Conservation (phyloP, 2,329 filamentous ascomycete species). For the Microdochium paspali region DNA sequence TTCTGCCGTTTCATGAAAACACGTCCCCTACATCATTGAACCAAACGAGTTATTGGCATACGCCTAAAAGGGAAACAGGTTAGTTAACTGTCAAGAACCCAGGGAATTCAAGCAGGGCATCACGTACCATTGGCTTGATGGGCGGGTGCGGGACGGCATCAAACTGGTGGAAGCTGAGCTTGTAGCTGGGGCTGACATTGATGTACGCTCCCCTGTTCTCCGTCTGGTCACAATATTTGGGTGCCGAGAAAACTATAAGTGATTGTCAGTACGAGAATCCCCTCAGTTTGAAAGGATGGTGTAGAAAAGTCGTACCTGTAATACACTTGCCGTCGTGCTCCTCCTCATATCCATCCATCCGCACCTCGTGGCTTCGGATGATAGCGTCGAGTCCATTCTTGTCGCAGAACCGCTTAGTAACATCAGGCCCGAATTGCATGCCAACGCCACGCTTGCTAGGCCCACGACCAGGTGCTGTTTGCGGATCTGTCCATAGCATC, state of each 20-base stretch:
- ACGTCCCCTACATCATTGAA: constrained; percentile 55
- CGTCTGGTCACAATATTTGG: constrained; percentile 94
- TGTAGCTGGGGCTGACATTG: constrained; percentile 87
- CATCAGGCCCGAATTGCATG: constrained; percentile 91
- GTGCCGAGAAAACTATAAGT: constrained; percentile 78
- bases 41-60: constrained; percentile 79
- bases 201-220: constrained; percentile 98
- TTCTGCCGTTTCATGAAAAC: constrained; percentile 10
- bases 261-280: not conserved
- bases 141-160: constrained; percentile 94
- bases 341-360: constrained; percentile 98
- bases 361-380: constrained; percentile 93
- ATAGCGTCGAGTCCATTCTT: constrained; percentile 90
- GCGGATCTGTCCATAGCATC: constrained; percentile 98
- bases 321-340: constrained; percentile 95
- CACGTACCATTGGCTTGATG: constrained; percentile 77
- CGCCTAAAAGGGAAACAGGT: constrained; percentile 40
- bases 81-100: constrained; percentile 13
- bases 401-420: constrained; percentile 94
- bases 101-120: not conserved
- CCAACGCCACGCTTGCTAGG: constrained; percentile 96
- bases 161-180: constrained; percentile 87
- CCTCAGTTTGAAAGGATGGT: not conserved
- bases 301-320: constrained; percentile 51
- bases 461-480: constrained; percentile 73